Conservation (phyloP, 1,284 basidiomycete genomes). For the Ustilago crameri region DNA sequence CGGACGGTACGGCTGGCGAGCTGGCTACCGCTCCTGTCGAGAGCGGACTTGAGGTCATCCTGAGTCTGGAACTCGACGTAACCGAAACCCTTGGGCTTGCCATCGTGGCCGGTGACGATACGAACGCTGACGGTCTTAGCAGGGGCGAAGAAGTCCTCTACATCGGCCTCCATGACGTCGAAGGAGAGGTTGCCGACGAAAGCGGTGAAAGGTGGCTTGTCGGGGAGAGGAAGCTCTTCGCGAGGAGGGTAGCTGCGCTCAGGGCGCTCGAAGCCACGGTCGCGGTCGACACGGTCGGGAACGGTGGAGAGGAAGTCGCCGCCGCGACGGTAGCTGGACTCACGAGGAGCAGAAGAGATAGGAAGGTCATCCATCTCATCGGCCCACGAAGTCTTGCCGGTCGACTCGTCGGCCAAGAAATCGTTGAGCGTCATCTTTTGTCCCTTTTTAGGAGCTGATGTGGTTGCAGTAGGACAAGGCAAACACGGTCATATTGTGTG, state of each 20-base stretch:
- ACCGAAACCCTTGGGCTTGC: constrained; percentile 96
- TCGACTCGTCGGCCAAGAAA: constrained; percentile 64
- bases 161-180: constrained; percentile 85
- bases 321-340: constrained; percentile 46
- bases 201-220: constrained; percentile 91
- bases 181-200: constrained; percentile 96
- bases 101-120: constrained; percentile 86
- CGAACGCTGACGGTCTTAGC: constrained; percentile 79
- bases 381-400: constrained; percentile 66
- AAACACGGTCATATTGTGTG: background rate
- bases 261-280: constrained; percentile 53
- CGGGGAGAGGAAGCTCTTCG: constrained; percentile 94
- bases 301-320: constrained; percentile 53
- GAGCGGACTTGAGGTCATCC: constrained; percentile 83
- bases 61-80: constrained; percentile 92
- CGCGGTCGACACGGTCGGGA: constrained; percentile 58
- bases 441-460: constrained; percentile 62
- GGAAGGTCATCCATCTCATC: constrained; percentile 67
- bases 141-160: constrained; percentile 76
- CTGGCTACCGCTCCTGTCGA: constrained; percentile 61
- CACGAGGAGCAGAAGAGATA: constrained; percentile 53
- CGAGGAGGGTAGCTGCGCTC: constrained; percentile 70
- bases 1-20: constrained; percentile 84
- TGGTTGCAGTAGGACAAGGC: background rate
- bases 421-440: constrained; percentile 64